Evolutionary conservation across 2,329 filamentous ascomycete genomes (phyloP).

Genomic region (Fusarium sp.): DNA sequence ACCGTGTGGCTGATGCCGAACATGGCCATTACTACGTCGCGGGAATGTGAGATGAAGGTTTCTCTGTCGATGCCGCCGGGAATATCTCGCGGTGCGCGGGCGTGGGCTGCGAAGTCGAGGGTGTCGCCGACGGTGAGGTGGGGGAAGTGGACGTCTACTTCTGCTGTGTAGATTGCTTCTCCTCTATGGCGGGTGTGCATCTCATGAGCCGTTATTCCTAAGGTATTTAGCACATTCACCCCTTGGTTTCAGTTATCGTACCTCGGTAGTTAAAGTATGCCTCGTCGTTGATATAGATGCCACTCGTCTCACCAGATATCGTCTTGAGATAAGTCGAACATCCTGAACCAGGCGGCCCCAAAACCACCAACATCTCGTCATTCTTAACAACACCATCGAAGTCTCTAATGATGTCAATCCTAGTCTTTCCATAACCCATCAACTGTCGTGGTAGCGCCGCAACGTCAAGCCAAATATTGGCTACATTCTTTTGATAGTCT

Average conservation of each 20-base stretch:
- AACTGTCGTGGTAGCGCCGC: conserved; percentile 60
- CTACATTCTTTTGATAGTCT: conserved; percentile 76
- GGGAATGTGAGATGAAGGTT: conserved; percentile 69
- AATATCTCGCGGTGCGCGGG: conserved; percentile 70
- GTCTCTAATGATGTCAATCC: conserved; percentile 74
- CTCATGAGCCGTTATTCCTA: conserved; percentile 41
- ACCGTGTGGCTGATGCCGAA: conserved; percentile 77
- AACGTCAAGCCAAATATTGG: conserved; percentile 68
- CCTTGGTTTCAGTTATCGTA: conserved; percentile 13
- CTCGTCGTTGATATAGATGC: conserved; percentile 75
- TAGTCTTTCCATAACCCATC: conserved; percentile 65
- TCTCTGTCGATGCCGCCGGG: conserved; percentile 66
- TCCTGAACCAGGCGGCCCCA: conserved; percentile 76
- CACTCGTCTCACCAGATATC: conserved; percentile 82
- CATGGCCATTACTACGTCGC: conserved; percentile 78
- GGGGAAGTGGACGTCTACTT: conserved; percentile 84
- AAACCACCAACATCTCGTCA: conserved; percentile 79
- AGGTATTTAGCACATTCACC: neutral
- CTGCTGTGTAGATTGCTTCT: conserved; percentile 86
- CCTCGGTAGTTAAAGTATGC: conserved; percentile 85
- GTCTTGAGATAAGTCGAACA: conserved; percentile 88
- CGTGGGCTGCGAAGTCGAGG: conserved; percentile 78
- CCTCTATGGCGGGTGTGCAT: conserved; percentile 64
- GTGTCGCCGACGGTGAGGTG: conserved; percentile 81
- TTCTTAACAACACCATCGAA: conserved; percentile 75